A percentile compares a stretch with the other conserved stretches of the same genome.
phyloP scores from a whole-genome alignment of 2,329 filamentous ascomycete species.

The Lachnellula hyalina region DNA sequence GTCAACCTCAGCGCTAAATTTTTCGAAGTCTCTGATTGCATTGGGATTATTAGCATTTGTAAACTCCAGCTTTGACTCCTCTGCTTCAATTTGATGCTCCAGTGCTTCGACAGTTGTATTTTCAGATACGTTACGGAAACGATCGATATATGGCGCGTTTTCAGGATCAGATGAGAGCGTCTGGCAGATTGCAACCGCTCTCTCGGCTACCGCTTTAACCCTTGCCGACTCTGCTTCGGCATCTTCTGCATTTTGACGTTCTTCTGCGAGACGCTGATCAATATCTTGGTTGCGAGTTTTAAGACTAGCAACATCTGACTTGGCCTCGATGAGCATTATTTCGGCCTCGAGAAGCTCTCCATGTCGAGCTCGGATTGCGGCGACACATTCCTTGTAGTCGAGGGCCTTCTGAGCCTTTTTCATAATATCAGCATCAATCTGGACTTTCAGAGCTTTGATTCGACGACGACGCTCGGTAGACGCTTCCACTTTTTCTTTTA shows the following conservation, averaged over 20 bases:
- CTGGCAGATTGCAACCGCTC: slow-evolving; percentile 38
- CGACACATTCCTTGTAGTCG: slow-evolving; percentile 53
- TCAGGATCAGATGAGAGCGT: slow-evolving; percentile 31
- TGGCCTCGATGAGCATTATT: slow-evolving; percentile 69
- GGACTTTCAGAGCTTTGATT: slow-evolving; percentile 46
- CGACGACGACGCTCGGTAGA: slow-evolving; percentile 34
- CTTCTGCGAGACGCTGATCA: slow-evolving; percentile 44
- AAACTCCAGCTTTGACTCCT: slow-evolving; percentile 70
- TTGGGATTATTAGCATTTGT: slow-evolving; percentile 73
- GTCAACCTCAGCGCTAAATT: slow-evolving; percentile 64
- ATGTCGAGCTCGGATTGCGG: slow-evolving; percentile 55
- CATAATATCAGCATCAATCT: slow-evolving; percentile 51
- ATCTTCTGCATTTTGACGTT: slow-evolving; percentile 36
- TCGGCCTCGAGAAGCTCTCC: slow-evolving; percentile 63
- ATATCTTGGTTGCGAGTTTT: slow-evolving; percentile 59
- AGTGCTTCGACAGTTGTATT: slow-evolving; percentile 58
- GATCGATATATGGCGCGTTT: slow-evolving; percentile 31
- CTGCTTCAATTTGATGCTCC: slow-evolving; percentile 66
- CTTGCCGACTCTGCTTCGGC: slow-evolving; percentile 37
- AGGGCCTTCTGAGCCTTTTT: slow-evolving; percentile 51
- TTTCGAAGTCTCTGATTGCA: slow-evolving; percentile 72
- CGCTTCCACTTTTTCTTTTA: slow-evolving; percentile 33
- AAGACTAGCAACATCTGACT: slow-evolving; percentile 72
- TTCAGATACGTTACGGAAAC: slow-evolving; percentile 40
- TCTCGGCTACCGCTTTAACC: slow-evolving; percentile 33